Percentiles rank a stretch among this genome's conserved stretches.
Evolutionary conservation across 2,329 filamentous ascomycete genomes (phyloP).

Genomic region (Mycocentrospora acerina): DNA sequence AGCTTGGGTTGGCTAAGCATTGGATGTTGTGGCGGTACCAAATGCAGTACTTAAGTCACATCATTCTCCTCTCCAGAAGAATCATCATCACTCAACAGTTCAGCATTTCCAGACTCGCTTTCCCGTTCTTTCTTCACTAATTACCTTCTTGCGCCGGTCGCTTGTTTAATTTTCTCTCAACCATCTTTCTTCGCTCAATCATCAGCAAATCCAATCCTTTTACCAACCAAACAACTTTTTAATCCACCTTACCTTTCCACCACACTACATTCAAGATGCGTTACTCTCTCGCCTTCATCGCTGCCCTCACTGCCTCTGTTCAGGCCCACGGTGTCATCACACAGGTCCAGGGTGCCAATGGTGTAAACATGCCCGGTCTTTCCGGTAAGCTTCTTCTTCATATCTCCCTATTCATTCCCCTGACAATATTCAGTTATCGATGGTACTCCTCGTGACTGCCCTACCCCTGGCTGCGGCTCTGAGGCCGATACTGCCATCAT

Average conservation of each 20-base stretch:
- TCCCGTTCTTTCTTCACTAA: constrained; percentile 27
- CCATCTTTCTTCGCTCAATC: constrained; percentile 14
- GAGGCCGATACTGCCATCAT: constrained; percentile 72
- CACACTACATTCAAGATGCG: constrained; percentile 46
- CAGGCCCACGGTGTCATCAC: constrained; percentile 62
- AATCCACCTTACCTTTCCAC: constrained; percentile 8
- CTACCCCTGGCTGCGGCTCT: constrained; percentile 62
- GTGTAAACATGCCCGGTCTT: constrained; percentile 64
- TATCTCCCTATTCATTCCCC: constrained; percentile 1
- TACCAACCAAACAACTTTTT: constrained; percentile 5
- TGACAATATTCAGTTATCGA: constrained; percentile 54
- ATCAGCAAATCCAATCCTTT: constrained; percentile 9
- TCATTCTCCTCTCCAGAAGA: constrained; percentile 10
- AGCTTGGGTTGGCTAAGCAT: constrained; percentile 40
- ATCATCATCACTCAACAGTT: constrained; percentile 29
- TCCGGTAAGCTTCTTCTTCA: constrained; percentile 43
- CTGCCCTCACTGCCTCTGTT: constrained; percentile 50
- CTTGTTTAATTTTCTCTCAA: constrained; percentile 31
- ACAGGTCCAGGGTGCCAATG: constrained; percentile 60
- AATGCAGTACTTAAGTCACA: constrained; percentile 30
- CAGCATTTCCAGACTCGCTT: constrained; percentile 33
- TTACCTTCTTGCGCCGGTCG: constrained; percentile 40
- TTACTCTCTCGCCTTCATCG: constrained; percentile 50
- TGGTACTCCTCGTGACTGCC: constrained; percentile 68
- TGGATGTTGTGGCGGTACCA: constrained; percentile 2